Base-by-base conservation (phyloP, 2,329 filamentous ascomycete genomes). In the Alternaria rosae region DNA sequence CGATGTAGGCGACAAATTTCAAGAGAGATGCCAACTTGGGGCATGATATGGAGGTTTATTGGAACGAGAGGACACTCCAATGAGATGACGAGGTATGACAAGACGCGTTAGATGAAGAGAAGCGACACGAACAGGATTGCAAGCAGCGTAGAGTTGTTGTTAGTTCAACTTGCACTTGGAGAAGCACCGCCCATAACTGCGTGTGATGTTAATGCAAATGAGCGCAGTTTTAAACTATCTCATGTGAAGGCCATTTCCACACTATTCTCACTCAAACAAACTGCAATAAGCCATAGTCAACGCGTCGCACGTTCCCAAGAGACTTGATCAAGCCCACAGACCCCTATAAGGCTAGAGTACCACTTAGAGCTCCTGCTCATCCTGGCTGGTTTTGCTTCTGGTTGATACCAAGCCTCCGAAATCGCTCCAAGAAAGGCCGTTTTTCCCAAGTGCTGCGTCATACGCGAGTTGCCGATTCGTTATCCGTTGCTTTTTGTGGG, bases 341-440 rank as follows among this genome's bases (percentile, higher is more conserved):
- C 5, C 17, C 17, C 32, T 30, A 57, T 50, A 11, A 51, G 12
- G 28, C 9, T 12, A 1, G 28, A 4, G 32, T 63, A 47, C 53
- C 57, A 57, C 32, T 59, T 32, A 72, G 12, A 75, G 55, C 45
- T 67, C 69, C n/a, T 58, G 53, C 53, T 75, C 72, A n/a, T 72
- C 62, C 21, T 57, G 55, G 13, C 59, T 65, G 10, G 35, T 38
- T 20, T 59, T 57, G n/a, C 59, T 67, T 56, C 62, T 59, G 2
- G 75, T 70, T 17, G 82, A 84, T 28, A 83, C 72, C 26, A 85
- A 70, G 5, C 80, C 82, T 9, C 80, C 78, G 51, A 78, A 82
- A 11, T 77, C 82, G 10, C 78, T 78, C 65, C 77, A 79, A 10
- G 72, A 76, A 17, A 85, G 23, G 78, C 82, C 55, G 70, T 42